These are phyloP conservation scores for Ocimum tenuiflorum DNA, from an alignment of 257 asterid species.

Conservation along the genomic window DNA sequence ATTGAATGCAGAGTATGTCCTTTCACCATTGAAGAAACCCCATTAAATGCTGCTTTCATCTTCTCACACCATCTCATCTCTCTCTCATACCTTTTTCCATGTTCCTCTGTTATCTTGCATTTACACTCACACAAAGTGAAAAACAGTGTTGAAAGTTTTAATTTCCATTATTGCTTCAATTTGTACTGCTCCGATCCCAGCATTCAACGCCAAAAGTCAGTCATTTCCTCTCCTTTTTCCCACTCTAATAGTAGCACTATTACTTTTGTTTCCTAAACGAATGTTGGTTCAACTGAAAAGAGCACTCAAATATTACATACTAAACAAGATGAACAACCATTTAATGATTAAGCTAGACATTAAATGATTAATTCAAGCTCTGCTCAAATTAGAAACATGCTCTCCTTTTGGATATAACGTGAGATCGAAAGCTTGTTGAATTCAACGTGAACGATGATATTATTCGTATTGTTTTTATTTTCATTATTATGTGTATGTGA, in stretches of 20 bases:
- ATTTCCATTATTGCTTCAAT: slow-evolving; percentile 3
- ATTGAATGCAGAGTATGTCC: slow-evolving; percentile 36
- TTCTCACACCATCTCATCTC: slow-evolving; percentile 8
- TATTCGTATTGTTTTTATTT: not conserved
- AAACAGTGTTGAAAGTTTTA: slow-evolving; percentile 18
- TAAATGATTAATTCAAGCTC: not conserved
- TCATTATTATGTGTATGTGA: not conserved
- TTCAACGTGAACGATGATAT: not conserved
- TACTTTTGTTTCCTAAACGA: not conserved
- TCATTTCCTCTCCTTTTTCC: not conserved
- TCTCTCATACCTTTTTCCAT: slow-evolving; percentile 6
- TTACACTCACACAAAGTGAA: slow-evolving; percentile 22
- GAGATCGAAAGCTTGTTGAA: not conserved
- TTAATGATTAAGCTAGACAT: not conserved
- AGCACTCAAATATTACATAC: not conserved
- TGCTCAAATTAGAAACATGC: not conserved
- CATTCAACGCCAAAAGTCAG: slow-evolving; percentile 24
- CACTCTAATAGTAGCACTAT: not conserved
- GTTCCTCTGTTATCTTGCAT: slow-evolving; percentile 23
- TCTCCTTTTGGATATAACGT: not conserved
- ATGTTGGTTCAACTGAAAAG: not conserved
- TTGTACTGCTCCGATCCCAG: slow-evolving; percentile 15
- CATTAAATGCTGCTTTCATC: slow-evolving; percentile 36
- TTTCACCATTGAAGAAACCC: slow-evolving; percentile 39
- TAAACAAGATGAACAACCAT: too few species aligned